Conservation (phyloP, 306 rosid genomes). For the Canavalia gladiata region DNA sequence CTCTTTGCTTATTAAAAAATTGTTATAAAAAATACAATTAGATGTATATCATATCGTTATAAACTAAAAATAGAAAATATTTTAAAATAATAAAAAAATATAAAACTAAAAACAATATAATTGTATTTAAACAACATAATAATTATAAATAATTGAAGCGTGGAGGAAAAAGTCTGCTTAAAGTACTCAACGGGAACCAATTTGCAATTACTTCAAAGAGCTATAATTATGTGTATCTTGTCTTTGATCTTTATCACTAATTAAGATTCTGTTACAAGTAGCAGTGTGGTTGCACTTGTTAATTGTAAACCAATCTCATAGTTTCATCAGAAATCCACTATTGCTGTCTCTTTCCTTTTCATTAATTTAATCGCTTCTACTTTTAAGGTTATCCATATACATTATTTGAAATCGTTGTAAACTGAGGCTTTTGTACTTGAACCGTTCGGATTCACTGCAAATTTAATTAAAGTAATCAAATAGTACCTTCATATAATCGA, state of each 20-base stretch:
- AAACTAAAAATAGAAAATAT: no score
- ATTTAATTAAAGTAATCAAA: slow-evolving; percentile 30
- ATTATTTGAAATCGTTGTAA: slow-evolving; percentile 41
- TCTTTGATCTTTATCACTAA: slow-evolving; percentile 47
- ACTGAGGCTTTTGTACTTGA: slow-evolving; percentile 51
- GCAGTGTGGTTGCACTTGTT: slow-evolving; percentile 60
- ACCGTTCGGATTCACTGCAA: slow-evolving; percentile 44
- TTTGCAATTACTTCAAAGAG: slow-evolving; percentile 36
- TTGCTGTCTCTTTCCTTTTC: slow-evolving; percentile 13
- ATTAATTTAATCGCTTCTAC: slow-evolving; percentile 45
- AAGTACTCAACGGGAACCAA: slow-evolving; percentile 28
- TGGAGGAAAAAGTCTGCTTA: slow-evolving; percentile 10
- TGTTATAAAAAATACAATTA: no score
- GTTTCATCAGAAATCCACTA: slow-evolving; percentile 45
- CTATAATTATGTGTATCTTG: slow-evolving; percentile 34
- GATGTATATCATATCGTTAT: no score
- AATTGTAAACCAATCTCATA: slow-evolving; percentile 36
- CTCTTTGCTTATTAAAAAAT: no score
- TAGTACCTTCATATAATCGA: not conserved
- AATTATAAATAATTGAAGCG: no score
- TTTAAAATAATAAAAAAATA: no score
- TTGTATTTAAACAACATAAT: no score
- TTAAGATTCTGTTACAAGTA: slow-evolving; percentile 55
- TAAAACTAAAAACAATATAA: no score
- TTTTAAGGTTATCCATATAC: slow-evolving; percentile 57